Conservation (phyloP, 129 eudicot genomes). For the Artemisia argyi region DNA sequence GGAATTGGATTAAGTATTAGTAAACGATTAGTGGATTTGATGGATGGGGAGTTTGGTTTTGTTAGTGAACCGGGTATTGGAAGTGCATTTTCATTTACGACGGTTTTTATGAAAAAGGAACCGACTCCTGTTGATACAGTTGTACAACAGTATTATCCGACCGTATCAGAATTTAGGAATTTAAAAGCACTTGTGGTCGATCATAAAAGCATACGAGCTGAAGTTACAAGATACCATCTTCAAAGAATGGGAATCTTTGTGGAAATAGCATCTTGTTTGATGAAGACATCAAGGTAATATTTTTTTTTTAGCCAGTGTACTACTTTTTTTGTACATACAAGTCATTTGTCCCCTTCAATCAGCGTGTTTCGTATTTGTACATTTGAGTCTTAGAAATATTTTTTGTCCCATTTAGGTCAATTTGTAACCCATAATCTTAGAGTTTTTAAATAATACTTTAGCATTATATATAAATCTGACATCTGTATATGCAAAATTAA, state of each 20-base stretch:
- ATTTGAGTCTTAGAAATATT: no score
- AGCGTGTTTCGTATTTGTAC: no score
- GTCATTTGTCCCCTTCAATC: no score
- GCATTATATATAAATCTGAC: no score
- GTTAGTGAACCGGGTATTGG: constrained; percentile 69
- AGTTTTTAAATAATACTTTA: no score
- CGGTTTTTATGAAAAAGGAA: constrained; percentile 45
- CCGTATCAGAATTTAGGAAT: constrained; percentile 61
- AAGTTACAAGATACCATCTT: constrained; percentile 86
- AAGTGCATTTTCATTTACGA: constrained; percentile 77
- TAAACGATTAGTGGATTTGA: constrained; percentile 73
- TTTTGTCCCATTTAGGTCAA: no score
- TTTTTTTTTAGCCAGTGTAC: background rate
- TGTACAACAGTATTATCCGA: constrained; percentile 36
- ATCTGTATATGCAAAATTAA: no score
- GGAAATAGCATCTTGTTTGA: constrained; percentile 48
- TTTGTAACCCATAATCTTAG: no score
- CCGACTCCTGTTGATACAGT: constrained; percentile 31
- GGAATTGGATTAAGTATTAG: constrained; percentile 94
- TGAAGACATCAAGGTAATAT: constrained; percentile 37
- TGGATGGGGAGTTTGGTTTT: constrained; percentile 91
- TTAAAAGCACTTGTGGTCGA: constrained; percentile 74
- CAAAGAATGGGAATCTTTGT: constrained; percentile 72
- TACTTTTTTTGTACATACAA: no score
- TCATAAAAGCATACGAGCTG: constrained; percentile 59